Conservation (phyloP, 495 filamentous ascomycete genomes). For the Podospora appendiculata region DNA sequence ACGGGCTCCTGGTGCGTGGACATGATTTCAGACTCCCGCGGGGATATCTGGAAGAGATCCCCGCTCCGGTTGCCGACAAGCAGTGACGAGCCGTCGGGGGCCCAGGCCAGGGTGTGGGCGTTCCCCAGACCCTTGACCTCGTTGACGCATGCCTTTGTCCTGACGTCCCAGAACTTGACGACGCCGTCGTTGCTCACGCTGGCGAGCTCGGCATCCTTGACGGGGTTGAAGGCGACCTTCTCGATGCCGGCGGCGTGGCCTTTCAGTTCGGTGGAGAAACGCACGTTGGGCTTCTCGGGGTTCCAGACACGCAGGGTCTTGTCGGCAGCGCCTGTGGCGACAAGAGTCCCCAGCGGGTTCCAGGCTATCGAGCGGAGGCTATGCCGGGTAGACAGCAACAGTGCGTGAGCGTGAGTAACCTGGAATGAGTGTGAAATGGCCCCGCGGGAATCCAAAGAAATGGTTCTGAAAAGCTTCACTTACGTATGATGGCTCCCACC, state of each 20-base stretch:
- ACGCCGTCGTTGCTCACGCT: conserved; percentile 80
- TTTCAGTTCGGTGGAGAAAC: conserved; percentile 78
- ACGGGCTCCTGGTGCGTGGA: conserved; percentile 60
- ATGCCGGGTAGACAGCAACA: neutral
- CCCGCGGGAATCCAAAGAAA: neutral
- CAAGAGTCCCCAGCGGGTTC: conserved; percentile 78
- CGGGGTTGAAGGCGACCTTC: conserved; percentile 83
- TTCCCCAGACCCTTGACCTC: conserved; percentile 75
- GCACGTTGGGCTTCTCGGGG: conserved; percentile 71
- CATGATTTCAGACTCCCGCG: conserved; percentile 41
- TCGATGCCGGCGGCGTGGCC: conserved; percentile 74
- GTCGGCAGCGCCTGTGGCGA: conserved; percentile 80
- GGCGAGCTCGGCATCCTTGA: conserved; percentile 79
- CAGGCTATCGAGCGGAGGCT: conserved; percentile 70
- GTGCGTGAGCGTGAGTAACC: too few relatives aligned
- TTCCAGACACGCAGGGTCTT: conserved; percentile 81
- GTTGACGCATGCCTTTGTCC: conserved; percentile 69
- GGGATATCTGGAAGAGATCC: conserved; percentile 57
- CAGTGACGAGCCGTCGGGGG: conserved; percentile 73
- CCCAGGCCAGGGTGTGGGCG: conserved; percentile 79
- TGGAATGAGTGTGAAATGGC: too few relatives aligned
- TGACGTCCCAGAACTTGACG: conserved; percentile 88
- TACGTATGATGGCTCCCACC: conserved; percentile 13
- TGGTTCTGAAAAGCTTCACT: neutral
- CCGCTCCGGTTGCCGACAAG: conserved; percentile 82